Conservation (phyloP, 441 rosid species). For the Flueggea neowawraea region DNA sequence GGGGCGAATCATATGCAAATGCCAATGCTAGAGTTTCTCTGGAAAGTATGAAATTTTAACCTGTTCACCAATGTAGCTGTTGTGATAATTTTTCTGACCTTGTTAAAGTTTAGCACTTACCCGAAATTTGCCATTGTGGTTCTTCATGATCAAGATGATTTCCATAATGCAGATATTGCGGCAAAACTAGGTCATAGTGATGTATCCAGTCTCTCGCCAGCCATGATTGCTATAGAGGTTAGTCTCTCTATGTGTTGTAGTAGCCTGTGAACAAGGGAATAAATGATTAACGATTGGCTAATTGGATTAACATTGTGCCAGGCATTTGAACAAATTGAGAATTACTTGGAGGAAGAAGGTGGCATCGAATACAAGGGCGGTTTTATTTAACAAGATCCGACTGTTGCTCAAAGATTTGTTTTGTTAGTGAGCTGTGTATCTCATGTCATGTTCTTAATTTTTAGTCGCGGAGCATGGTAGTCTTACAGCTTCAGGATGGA, state of each 20-base stretch:
- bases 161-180: slow-evolving; percentile 55
- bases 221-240: slow-evolving; percentile 77
- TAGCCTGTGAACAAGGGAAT: no score
- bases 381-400: neutral
- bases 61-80: neutral
- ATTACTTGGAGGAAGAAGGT: slow-evolving; percentile 25
- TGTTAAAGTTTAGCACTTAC: neutral
- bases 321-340: slow-evolving; percentile 54
- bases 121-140: neutral
- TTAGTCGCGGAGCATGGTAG: no score
- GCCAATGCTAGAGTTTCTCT: slow-evolving; percentile 72
- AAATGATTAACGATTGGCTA: slow-evolving; percentile 1
- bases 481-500: no score
- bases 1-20: slow-evolving; percentile 57
- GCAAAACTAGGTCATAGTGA: slow-evolving; percentile 53
- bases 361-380: slow-evolving; percentile 8
- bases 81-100: neutral
- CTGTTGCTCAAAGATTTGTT: neutral
- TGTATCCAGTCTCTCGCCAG: slow-evolving; percentile 58
- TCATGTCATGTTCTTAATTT: no score
- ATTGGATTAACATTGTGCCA: slow-evolving; percentile 16
- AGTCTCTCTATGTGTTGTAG: neutral
- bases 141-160: neutral
- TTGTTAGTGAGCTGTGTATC: neutral
- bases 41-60: slow-evolving; percentile 44